Base-by-base conservation (phyloP, 163 green algal genomes). In the Trebouxia gelatinosa region DNA sequence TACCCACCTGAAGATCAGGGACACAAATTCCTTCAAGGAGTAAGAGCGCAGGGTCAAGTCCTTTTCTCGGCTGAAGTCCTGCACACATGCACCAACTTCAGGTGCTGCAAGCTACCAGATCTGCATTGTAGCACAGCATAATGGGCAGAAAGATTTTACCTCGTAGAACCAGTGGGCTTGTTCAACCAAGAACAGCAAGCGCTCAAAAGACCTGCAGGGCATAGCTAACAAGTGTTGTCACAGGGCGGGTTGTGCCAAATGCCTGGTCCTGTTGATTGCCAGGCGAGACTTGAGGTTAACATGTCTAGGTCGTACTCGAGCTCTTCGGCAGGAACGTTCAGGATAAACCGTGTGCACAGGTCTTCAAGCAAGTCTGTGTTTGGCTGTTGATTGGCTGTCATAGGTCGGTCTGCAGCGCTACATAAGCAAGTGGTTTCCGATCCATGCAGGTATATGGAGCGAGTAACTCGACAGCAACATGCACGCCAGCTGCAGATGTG, bases 81-180 rank as follows among this genome's bases (percentile, higher is more conserved):
- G 86, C 46, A 77, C 16, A 50, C 19, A n/a, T n/a, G n/a, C 13
- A 7, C 28, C 21, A 46, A 2, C 3, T 23, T 28, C 2, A 7
- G 48, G 48, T 23, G 13, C 48, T 7, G 26, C 19, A 19, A 59
- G 2, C 48, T 7, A 19, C 37, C 28, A 75, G 61, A 59, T 23
- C n/a, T 19, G 31, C 31, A 67, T 58, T 58, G 3, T 16, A 17
- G 21, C 59, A 68, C 5, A 2, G n/a, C 59, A 7, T 28, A 68
- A n/a, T n/a, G n/a, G n/a, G n/a, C n/a, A n/a, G n/a, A n/a, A n/a
- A n/a, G n/a, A n/a, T n/a, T 29, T 32, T 38, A 94, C 91, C 87
- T 98, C 93, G 75, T 98, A 98, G 65, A 96, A 96, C 94, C 94
- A 98, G 87, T 94, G 93, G 7, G 94, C 94, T 76, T 97, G 90